Evolutionary conservation across 116 monocot genomes (phyloP), one percentile per base, ranked within the genome.

Genomic region (Iris pallida): DNA sequence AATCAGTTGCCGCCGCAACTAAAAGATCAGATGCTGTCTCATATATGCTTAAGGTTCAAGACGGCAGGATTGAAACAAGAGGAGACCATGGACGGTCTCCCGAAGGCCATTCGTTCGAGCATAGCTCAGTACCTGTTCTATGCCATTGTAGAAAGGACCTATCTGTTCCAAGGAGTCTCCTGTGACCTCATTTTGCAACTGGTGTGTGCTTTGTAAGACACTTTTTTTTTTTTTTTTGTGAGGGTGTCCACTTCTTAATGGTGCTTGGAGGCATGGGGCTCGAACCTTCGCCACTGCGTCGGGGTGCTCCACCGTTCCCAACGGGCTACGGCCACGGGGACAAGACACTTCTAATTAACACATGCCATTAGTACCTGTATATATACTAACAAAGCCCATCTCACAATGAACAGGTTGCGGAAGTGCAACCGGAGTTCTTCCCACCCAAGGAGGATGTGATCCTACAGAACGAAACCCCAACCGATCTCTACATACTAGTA

Each of bases 91-190:
- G 70, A 72, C 48, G 53, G 57, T 16, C 68, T 88, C 16, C 84
- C 88, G 1, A 88, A 81, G 59, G 84, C 84, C n/a, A 88, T 84
- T 48, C 73, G 81, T 40, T 79, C 84, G 13, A 88, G 88, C 76
- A 88, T 88, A 18, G 73, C 88, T 0, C 66, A 76, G 6, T 63
- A 76, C 56, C 72, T 88, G 59, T 88, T 84, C 45, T 56, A 66
- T 15, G 52, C 51, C 0, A 71, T 75, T 16, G 47, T 81, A 1
- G 71, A 78, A 64, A 76, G 14, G 20, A 53, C 72, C 4, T 82
- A 88, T 30, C 71, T 88, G 19, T 81, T 88, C 74, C 71, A 65
- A 43, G 84, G 76, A 16, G 75, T 84, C 14, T 65, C 79, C 4
- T 69, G 55, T 15, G 64, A 82, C 43, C 68, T 80, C 51, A 80